phyloP scores from a whole-genome alignment of 495 filamentous ascomycete species.

The Aeminium ludgeri region DNA sequence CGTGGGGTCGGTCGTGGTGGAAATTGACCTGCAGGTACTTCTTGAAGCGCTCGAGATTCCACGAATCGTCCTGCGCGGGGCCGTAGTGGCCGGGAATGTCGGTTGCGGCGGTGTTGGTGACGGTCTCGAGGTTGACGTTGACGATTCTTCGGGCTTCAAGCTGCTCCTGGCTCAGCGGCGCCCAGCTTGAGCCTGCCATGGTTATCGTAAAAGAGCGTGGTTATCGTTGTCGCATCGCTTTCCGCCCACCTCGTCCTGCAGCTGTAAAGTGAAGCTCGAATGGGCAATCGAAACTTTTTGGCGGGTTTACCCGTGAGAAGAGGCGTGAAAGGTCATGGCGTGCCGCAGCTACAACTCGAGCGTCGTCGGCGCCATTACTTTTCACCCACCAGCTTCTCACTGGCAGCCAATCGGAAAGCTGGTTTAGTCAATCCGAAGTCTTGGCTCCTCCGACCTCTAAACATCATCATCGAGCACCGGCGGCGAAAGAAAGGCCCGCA shows the following conservation, averaged over 20 bases:
- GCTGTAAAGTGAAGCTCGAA: too few species aligned
- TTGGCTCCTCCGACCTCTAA: background rate
- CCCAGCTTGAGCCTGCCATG: background rate
- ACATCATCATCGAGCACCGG: conserved; percentile 5
- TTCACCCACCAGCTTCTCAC: too few species aligned
- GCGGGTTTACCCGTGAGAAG: too few species aligned
- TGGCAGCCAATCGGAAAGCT: too few species aligned
- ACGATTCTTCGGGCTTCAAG: conserved; percentile 45
- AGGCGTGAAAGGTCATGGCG: too few species aligned
- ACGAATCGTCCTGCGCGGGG: conserved; percentile 75
- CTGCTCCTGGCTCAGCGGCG: conserved; percentile 15
- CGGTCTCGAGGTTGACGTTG: conserved; percentile 69
- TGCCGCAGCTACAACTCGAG: too few species aligned
- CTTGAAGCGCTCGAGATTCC: conserved; percentile 62
- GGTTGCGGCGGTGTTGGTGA: conserved; percentile 71
- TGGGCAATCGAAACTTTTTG: too few species aligned
- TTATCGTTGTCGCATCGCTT: too few species aligned
- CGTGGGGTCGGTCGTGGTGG: conserved; percentile 57
- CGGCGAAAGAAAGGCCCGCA: background rate
- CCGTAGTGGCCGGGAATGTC: conserved; percentile 76
- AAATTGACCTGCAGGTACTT: conserved; percentile 60
- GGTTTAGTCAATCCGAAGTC: background rate
- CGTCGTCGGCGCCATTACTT: too few species aligned
- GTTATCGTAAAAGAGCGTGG: too few species aligned
- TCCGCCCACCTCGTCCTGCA: too few species aligned